phyloP scores from a whole-genome alignment of 768 basidiomycete genomes.

The Psilocybe tampanensis region DNA sequence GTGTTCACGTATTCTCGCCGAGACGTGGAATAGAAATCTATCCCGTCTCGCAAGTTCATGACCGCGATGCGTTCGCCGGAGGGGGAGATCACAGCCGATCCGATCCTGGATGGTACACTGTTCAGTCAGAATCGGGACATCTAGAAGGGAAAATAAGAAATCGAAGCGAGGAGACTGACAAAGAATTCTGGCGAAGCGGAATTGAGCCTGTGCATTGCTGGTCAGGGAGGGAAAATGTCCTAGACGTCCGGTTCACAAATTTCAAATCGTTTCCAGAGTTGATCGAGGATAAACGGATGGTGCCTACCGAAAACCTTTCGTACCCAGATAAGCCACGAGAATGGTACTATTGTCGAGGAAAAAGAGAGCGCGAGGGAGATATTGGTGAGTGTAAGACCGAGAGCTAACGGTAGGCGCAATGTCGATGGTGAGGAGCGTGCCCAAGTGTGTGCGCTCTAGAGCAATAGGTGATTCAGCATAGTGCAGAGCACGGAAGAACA shows the following conservation, averaged over 20 bases:
- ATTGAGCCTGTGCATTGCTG: neutral
- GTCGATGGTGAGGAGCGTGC: neutral
- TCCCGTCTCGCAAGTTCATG: constrained; percentile 1
- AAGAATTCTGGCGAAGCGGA: neutral
- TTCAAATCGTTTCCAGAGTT: too few relatives aligned
- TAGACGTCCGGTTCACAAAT: too few relatives aligned
- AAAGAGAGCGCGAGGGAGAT: neutral
- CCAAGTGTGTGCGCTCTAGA: neutral
- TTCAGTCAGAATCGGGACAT: too few relatives aligned
- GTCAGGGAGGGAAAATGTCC: neutral
- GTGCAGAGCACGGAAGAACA: neutral
- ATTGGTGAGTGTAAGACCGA: neutral
- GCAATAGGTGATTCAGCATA: neutral
- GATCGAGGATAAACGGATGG: too few relatives aligned
- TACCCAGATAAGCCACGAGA: neutral
- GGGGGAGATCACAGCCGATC: constrained; percentile 2
- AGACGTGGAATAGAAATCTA: constrained; percentile 5
- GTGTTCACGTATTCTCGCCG: neutral
- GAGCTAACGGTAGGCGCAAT: neutral
- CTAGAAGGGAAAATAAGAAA: too few relatives aligned
- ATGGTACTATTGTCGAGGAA: neutral
- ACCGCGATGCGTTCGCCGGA: constrained; percentile 7
- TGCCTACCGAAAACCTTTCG: neutral
- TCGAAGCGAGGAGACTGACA: neutral
- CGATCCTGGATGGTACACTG: too few relatives aligned